Percentiles rank a stretch among this genome's conserved stretches.
Evolutionary conservation across 495 filamentous ascomycete genomes (phyloP).

Genomic region (Aspergillus funiculosus): DNA sequence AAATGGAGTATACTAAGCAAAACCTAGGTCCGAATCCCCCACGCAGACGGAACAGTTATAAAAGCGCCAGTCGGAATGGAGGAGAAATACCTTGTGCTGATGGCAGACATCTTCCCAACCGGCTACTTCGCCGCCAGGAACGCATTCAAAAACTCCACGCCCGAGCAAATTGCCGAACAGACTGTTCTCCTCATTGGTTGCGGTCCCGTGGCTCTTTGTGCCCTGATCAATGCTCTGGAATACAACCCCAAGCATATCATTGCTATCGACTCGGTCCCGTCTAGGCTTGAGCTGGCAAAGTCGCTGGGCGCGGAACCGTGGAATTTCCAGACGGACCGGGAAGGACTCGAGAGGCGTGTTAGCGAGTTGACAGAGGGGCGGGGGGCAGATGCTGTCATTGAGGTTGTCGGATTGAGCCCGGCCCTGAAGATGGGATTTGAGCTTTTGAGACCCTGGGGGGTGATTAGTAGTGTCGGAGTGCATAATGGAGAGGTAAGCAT

Average conservation of each 20-base stretch:
- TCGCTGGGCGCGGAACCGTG: slow-evolving; percentile 78
- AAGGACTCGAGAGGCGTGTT: slow-evolving; percentile 63
- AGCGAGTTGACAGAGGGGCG: slow-evolving; percentile 73
- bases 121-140: slow-evolving; percentile 87
- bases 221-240: slow-evolving; percentile 75
- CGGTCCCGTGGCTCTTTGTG: slow-evolving; percentile 84
- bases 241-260: slow-evolving; percentile 75
- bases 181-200: slow-evolving; percentile 82
- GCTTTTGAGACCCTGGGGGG: slow-evolving; percentile 77
- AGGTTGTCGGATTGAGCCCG: slow-evolving; percentile 82
- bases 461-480: slow-evolving; percentile 84
- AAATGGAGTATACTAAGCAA: neutral
- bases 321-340: slow-evolving; percentile 68
- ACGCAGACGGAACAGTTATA: slow-evolving; percentile 77
- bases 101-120: slow-evolving; percentile 60
- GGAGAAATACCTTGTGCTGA: slow-evolving; percentile 72
- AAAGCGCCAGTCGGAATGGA: slow-evolving; percentile 69
- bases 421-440: slow-evolving; percentile 83
- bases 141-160: slow-evolving; percentile 63
- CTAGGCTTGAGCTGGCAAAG: slow-evolving; percentile 70
- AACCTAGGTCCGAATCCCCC: slow-evolving; percentile 63
- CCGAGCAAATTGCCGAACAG: slow-evolving; percentile 58
- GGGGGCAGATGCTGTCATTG: slow-evolving; percentile 86
- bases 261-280: slow-evolving; percentile 77
- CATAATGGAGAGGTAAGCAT: slow-evolving; percentile 82